Evolutionary conservation across 352 stramenopile genomes (phyloP).

Genomic region (Pythium folliculosum): DNA sequence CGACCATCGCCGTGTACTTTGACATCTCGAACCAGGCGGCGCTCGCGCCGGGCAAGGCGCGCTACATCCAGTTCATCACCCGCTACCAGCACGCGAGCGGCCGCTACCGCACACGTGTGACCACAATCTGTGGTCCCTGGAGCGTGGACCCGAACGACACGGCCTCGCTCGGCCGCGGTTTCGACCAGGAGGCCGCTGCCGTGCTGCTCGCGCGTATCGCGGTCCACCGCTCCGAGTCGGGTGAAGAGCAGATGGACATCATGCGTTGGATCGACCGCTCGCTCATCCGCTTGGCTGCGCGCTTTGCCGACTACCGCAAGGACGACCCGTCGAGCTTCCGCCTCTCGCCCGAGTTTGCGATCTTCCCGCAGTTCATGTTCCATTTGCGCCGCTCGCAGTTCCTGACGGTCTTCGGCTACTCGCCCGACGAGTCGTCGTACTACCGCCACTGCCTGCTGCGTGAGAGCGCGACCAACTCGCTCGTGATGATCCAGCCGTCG

Average conservation of each 20-base stretch:
- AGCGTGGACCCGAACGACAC: conserved; percentile 92
- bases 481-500: conserved; percentile 99
- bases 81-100: conserved; percentile 98
- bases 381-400: conserved; percentile 99
- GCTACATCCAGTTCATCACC: conserved; percentile 98
- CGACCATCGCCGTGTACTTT: conserved; percentile 99
- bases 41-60: conserved; percentile 84
- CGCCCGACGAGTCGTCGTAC: conserved; percentile 97
- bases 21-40: conserved; percentile 92
- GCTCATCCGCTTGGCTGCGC: conserved; percentile 97
- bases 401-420: conserved; percentile 99
- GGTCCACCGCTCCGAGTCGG: conserved; percentile 83
- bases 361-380: conserved; percentile 99
- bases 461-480: conserved; percentile 97
- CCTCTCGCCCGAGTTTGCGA: conserved; percentile 96
- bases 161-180: conserved; percentile 92
- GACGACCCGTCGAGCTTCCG: conserved; percentile 97
- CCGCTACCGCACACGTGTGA: conserved; percentile 95
- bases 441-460: conserved; percentile 94
- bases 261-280: conserved; percentile 95
- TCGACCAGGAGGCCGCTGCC: conserved; percentile 99
- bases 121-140: conserved; percentile 97
- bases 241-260: conserved; percentile 87
- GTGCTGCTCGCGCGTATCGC: conserved; percentile 94
- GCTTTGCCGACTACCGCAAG: conserved; percentile 98